phyloP scores from a whole-genome alignment of 495 filamentous ascomycete genomes.

The Staphylotrichum tortipilum region DNA sequence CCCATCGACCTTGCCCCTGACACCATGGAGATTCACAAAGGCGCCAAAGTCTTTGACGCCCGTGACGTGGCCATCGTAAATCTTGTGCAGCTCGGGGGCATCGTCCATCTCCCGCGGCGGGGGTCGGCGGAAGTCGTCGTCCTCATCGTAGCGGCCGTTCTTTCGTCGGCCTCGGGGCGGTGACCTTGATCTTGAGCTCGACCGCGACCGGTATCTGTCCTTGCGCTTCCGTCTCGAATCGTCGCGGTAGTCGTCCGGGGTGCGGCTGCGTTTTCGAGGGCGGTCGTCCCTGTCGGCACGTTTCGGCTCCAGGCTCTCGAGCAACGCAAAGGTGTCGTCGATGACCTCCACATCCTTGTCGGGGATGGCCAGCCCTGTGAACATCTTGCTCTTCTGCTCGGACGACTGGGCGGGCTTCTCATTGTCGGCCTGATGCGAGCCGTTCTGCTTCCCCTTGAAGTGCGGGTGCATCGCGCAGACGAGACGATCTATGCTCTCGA shows the following conservation, averaged over 20 bases:
- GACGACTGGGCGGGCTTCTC: conserved; percentile 30
- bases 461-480: conserved; percentile 86
- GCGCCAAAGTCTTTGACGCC: conserved; percentile 92
- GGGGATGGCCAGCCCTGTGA: conserved; percentile 82
- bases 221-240: conserved; percentile 39
- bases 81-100: conserved; percentile 69
- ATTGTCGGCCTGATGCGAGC: conserved; percentile 35
- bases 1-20: conserved; percentile 83
- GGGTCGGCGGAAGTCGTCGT: conserved; percentile 63
- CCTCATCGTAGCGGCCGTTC: conserved; percentile 48
- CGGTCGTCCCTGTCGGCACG: conserved; percentile 30
- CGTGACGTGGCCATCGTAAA: conserved; percentile 83
- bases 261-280: conserved; percentile 62
- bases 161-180: conserved; percentile 39
- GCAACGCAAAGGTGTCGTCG: conserved; percentile 86
- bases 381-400: conserved; percentile 66
- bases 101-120: conserved; percentile 74
- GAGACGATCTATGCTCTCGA: conserved; percentile 84
- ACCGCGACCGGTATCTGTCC: conserved; percentile 38
- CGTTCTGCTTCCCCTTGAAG: conserved; percentile 46
- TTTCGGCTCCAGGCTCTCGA: conserved; percentile 79
- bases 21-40: conserved; percentile 85
- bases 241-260: conserved; percentile 51
- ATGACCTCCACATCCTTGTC: conserved; percentile 67
- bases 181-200: conserved; percentile 49